A percentile compares a stretch with the other conserved stretches of the same genome.
These are phyloP conservation scores for Saxispiralis lemnorum DNA, from an alignment of 495 filamentous ascomycete species.

Conservation along the genomic window DNA sequence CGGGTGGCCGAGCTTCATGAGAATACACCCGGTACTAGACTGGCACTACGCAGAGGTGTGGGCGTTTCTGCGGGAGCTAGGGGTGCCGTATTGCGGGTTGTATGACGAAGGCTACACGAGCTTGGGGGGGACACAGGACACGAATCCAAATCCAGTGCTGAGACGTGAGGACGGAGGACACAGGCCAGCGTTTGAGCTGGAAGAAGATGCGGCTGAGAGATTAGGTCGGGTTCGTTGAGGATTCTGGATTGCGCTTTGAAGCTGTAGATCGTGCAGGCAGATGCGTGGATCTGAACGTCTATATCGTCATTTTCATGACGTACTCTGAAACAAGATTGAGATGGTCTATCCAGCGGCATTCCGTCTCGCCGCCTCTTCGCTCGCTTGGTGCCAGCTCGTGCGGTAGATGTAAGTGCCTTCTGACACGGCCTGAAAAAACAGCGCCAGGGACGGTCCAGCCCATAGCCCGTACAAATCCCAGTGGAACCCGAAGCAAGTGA, in stretches of 20 bases:
- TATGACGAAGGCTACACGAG: conserved; percentile 80
- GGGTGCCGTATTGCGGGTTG: conserved; percentile 62
- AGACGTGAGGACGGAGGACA: conserved; percentile 31
- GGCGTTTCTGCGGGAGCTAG: conserved; percentile 72
- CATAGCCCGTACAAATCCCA: conserved; percentile 68
- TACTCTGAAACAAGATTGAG: too few relatives aligned
- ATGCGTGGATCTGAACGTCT: neutral
- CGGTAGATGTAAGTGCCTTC: conserved; percentile 49
- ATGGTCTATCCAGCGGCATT: conserved; percentile 28
- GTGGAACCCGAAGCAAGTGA: conserved; percentile 48
- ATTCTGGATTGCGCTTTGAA: neutral
- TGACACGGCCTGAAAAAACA: conserved; percentile 37
- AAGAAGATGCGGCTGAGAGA: conserved; percentile 69
- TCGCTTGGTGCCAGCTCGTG: conserved; percentile 56
- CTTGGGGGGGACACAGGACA: conserved; percentile 77
- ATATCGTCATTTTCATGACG: neutral
- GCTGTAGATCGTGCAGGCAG: neutral
- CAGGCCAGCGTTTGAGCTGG: conserved; percentile 71
- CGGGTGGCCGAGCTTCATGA: conserved; percentile 85
- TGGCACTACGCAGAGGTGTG: conserved; percentile 96
- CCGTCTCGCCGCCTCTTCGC: conserved; percentile 50
- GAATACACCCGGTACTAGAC: conserved; percentile 86
- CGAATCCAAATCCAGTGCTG: conserved; percentile 70
- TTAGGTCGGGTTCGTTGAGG: conserved; percentile 41
- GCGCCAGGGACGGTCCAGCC: conserved; percentile 30